A percentile compares a stretch with the other conserved stretches of the same genome.
Conservation (phyloP, 2,329 filamentous ascomycete genomes). For the Bimuria novae-zelandiae region DNA sequence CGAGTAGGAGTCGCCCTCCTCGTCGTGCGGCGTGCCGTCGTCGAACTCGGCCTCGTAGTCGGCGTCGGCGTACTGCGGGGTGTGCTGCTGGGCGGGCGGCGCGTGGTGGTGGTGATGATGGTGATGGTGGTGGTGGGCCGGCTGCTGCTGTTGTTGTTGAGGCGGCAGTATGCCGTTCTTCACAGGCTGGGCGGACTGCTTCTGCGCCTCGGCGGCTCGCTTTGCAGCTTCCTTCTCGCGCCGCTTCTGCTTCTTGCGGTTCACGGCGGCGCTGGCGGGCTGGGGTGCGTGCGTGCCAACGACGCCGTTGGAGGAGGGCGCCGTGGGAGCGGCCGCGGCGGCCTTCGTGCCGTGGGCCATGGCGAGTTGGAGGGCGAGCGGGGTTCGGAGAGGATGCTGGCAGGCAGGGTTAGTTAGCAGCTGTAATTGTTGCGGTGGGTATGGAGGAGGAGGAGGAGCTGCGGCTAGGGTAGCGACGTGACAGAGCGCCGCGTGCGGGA, state of each 20-base stretch:
- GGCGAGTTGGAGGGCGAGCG: conserved; percentile 10
- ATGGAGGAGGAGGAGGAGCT: neutral
- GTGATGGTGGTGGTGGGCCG: neutral
- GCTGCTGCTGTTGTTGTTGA: neutral
- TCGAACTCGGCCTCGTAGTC: conserved; percentile 50
- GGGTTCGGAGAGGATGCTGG: conserved; percentile 10
- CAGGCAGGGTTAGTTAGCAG: conserved; percentile 6
- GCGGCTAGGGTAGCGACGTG: neutral
- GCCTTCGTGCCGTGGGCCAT: conserved; percentile 45
- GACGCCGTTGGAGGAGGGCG: conserved; percentile 47
- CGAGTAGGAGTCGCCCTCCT: conserved; percentile 47
- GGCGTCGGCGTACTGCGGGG: conserved; percentile 50
- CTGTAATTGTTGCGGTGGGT: no score
- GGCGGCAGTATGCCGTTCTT: conserved; percentile 35
- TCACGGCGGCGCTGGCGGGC: conserved; percentile 63
- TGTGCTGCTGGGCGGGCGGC: conserved; percentile 30
- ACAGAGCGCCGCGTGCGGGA: conserved; percentile 2
- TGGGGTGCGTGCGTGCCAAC: no score
- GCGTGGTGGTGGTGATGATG: conserved; percentile 7
- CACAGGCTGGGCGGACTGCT: conserved; percentile 25
- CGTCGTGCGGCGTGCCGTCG: conserved; percentile 47
- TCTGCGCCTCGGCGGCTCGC: conserved; percentile 45
- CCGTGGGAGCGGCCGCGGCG: conserved; percentile 35
- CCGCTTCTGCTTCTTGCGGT: conserved; percentile 94
- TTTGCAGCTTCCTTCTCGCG: conserved; percentile 81